Evolutionary conservation across 2,329 filamentous ascomycete species (phyloP), one percentile per base, ranked within the genome.

Genomic region (Beauveria sp.): DNA sequence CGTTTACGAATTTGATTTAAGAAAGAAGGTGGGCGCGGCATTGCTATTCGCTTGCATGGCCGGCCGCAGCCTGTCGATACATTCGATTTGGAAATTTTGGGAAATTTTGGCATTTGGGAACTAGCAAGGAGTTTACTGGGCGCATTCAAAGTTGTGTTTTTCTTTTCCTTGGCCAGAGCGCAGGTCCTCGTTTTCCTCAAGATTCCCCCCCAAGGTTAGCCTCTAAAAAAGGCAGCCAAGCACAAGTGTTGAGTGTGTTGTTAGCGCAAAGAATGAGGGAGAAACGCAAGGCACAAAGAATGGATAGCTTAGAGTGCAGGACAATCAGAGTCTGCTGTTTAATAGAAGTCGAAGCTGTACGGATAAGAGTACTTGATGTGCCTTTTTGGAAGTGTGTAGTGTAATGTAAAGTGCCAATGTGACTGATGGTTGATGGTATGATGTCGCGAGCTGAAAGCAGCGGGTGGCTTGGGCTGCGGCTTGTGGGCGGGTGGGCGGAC

Each of bases 51-150:
- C 12, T 30, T 20, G 30, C 18, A 4, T 22, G 3, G 20, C 28
- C 3, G n/a, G n/a, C 18, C 8, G 28, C 20, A 3, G 28, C 16
- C 28, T 24, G 28, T 47, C 28, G 28, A 24, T 20, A 26, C 18
- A 14, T 57, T 48, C 9, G 26, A 12, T n/a, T 22, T 41, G 52
- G 40, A 55, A 3, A 12, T 24, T 28, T n/a, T 37, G 24, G 50
- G 54, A 20, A n/a, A 43, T 58, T 28, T 22, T 58, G 2, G 61
- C 26, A 58, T 8, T n/a, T 34, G 30, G 34, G 46, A 30, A 41
- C 1, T 41, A 58, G 46, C 55, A 58, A 58, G 55, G 55, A 28
- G 55, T 58, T 51, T 51, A 26, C 24, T 51, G 46, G 55, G 55
- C 46, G 55, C 22, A n/a, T 41, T 47, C 43, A 18, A 54, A n/a